Evolutionary conservation across 192 early-diverging fungal genomes (phyloP), one percentile per base, ranked within the genome.

Genomic region (Allomyces arbusculus): DNA sequence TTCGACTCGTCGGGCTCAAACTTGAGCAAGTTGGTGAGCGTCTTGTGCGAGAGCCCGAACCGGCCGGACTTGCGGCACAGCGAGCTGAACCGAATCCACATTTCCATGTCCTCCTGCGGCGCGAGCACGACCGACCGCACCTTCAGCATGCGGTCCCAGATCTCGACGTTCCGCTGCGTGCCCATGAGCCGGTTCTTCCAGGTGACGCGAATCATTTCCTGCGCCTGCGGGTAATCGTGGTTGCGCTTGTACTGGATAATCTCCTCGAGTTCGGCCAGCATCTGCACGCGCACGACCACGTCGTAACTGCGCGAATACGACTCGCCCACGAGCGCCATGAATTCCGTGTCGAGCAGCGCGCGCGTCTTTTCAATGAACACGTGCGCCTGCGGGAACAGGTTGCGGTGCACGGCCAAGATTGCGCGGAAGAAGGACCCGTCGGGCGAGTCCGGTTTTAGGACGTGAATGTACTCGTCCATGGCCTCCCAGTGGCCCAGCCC

Each of bases 201-300:
- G 0, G 93, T 91, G 24, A 80, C 80, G 43, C 89, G 75, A 43
- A 99, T 95, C 0, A 82, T 78, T 19, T 70, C 74, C 66, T 83
- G 80, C 22, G 86, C 77, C 64, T 95, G 86, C 0, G 83, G 80
- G 25, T 92, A 85, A 65, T 95, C 89, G 25, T 86, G 77, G 11
- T 81, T 76, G 61, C 87, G 84, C 69, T 92, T 94, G 71, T 92
- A 99, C 0, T 78, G 73, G 25, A 99, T 91, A 62, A 94, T 91
- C 73, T 99, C 95, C 71, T 99, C 95, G 63, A 99, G 73, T 72
- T 99, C 95, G 0, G 91, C 89, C 68, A 99, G 84, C 94, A 99
- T 89, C 75, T 99, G 95, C 61, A 93, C 89, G 55, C 90, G 86
- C 16, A 99, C 91, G 8, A 97, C 75, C 63, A 74, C 85, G 69